Conservation (phyloP, 768 basidiomycete species). For the Pisolithus tinctorius region DNA sequence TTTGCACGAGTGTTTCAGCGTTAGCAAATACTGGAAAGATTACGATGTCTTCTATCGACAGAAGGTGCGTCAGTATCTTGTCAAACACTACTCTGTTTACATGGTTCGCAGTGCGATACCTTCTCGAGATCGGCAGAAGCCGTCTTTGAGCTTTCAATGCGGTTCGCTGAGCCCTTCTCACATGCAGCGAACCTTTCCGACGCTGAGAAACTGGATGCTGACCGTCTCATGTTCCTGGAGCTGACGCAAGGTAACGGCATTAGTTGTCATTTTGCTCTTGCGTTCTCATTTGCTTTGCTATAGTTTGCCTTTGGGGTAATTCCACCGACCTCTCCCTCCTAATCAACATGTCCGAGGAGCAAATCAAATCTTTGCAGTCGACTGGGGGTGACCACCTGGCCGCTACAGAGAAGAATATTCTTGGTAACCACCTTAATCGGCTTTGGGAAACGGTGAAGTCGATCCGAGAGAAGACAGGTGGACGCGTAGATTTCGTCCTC, state of each 20-base stretch:
- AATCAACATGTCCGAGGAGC: constrained; percentile 97
- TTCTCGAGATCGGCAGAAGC: constrained; percentile 90
- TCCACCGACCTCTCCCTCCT: constrained; percentile 91
- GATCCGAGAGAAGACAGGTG: constrained; percentile 62
- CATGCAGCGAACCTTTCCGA: constrained; percentile 46
- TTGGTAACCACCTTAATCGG: constrained; percentile 72
- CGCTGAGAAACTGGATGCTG: constrained; percentile 55
- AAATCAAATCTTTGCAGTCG: constrained; percentile 93
- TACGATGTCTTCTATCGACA: constrained; percentile 96
- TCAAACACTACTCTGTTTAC: constrained; percentile 5
- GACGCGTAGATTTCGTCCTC: constrained; percentile 74
- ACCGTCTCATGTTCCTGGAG: constrained; percentile 85
- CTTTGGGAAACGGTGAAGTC: constrained; percentile 72
- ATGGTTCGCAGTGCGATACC: constrained; percentile 67
- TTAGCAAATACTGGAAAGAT: constrained; percentile 82
- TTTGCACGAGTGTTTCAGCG: constrained; percentile 88
- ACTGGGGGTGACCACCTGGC: constrained; percentile 95
- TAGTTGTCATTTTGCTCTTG: background rate
- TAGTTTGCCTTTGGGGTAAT: constrained; percentile 95
- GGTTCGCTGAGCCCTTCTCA: constrained; percentile 82
- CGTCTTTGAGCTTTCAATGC: constrained; percentile 89
- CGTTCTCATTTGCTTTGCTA: constrained; percentile 1
- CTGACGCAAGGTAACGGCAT: constrained; percentile 69
- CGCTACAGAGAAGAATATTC: constrained; percentile 92
- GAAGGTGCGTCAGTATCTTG: constrained; percentile 43